A percentile compares a stretch with the other conserved stretches of the same genome.
phyloP scores from a whole-genome alignment of 805 yeast species.

The Schwanniomyces vanrijiae region DNA sequence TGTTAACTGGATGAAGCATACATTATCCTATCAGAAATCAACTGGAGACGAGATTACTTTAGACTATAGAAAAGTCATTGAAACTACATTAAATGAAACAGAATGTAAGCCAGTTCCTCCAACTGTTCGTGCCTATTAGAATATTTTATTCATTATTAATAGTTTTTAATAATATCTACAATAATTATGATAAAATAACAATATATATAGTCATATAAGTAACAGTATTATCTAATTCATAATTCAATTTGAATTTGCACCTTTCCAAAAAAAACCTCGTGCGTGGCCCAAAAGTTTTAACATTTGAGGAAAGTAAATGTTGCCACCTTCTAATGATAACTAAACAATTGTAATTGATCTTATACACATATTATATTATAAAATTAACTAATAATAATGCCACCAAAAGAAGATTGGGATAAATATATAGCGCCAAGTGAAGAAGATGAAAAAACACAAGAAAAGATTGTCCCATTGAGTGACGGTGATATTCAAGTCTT shows the following conservation, averaged over 20 bases:
- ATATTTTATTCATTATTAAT: too few relatives aligned
- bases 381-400: conserved; percentile 49
- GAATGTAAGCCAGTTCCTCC: conserved; percentile 98
- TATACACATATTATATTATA: not conserved
- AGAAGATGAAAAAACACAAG: conserved; percentile 60
- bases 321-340: not conserved
- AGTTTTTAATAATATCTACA: too few relatives aligned
- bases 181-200: too few relatives aligned
- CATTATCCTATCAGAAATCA: conserved; percentile 83
- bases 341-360: not conserved
- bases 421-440: conserved; percentile 89
- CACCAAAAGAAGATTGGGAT: conserved; percentile 99
- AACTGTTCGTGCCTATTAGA: conserved; percentile 87
- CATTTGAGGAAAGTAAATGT: not conserved
- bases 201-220: not conserved
- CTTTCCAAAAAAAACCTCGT: not conserved
- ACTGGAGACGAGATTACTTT: conserved; percentile 71
- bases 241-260: not conserved
- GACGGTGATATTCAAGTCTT: conserved; percentile 98
- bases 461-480: conserved; percentile 78
- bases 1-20: conserved; percentile 95
- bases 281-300: not conserved
- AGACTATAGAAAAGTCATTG: conserved; percentile 82
- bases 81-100: conserved; percentile 78
- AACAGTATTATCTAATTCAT: not conserved